A percentile compares a stretch with the other conserved stretches of the same genome.
These are phyloP conservation scores for Lactifluus echinatus DNA, from an alignment of 768 basidiomycete species.

Conservation along the genomic window DNA sequence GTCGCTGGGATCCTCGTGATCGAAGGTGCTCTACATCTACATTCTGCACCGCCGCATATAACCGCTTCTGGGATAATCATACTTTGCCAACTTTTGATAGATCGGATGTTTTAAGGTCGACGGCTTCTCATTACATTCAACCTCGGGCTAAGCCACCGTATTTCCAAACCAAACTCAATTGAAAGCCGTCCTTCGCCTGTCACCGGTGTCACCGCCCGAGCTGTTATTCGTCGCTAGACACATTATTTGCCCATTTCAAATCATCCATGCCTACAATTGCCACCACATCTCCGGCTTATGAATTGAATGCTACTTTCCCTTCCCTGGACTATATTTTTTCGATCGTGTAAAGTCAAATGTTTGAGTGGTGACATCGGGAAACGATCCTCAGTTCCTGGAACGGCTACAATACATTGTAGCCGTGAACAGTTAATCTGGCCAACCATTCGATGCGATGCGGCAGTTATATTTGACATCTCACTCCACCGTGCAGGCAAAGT, in stretches of 20 bases:
- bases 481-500: neutral
- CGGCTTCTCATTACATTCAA: slow-evolving; percentile 3
- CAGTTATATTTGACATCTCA: neutral
- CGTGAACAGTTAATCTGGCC: neutral
- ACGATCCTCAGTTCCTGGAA: neutral
- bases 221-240: neutral
- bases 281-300: neutral
- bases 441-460: neutral
- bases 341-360: neutral
- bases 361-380: neutral
- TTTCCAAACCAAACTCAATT: neutral
- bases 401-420: too few relatives aligned
- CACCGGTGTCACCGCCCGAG: neutral
- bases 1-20: neutral
- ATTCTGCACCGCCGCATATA: neutral
- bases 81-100: neutral
- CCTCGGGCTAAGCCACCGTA: neutral
- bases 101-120: neutral
- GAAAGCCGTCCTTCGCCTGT: neutral
- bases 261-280: neutral
- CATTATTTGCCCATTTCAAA: neutral
- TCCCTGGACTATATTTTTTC: neutral
- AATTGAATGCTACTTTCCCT: too few relatives aligned
- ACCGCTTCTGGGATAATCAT: slow-evolving; percentile 6
- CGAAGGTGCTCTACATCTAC: neutral